Percentiles rank a stretch among this genome's conserved stretches.
These are phyloP conservation scores for Populus alba DNA, from an alignment of 345 rosid genomes.

Conservation along the genomic window DNA sequence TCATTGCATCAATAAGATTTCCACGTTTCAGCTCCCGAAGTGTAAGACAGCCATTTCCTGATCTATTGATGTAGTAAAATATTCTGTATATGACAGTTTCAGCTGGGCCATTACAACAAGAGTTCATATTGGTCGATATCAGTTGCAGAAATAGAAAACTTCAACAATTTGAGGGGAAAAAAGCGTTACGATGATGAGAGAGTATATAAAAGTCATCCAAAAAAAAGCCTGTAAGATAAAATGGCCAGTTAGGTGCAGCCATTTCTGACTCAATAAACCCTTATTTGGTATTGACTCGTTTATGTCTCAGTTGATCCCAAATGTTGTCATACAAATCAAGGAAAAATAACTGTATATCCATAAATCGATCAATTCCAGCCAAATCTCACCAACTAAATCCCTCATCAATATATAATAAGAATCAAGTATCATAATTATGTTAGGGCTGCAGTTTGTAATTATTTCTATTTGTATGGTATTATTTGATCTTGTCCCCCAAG, in stretches of 20 bases:
- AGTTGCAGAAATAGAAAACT: neutral
- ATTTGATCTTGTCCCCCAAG: neutral
- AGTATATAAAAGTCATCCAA: neutral
- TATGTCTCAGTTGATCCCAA: neutral
- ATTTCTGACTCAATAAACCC: neutral
- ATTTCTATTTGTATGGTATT: neutral
- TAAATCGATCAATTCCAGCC: neutral
- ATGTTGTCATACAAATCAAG: neutral
- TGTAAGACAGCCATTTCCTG: slow-evolving; percentile 82
- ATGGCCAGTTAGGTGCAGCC: neutral
- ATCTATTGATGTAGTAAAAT: slow-evolving; percentile 83
- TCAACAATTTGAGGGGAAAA: neutral
- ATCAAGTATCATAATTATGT: neutral
- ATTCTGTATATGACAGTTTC: slow-evolving; percentile 98
- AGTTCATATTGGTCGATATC: slow-evolving; percentile 5
- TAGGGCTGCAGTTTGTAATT: neutral
- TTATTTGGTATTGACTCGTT: neutral
- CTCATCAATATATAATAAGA: neutral
- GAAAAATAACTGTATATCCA: neutral
- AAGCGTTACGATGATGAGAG: neutral
- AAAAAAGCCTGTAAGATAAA: neutral
- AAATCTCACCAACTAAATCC: neutral
- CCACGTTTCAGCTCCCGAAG: slow-evolving; percentile 91
- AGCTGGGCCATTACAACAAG: slow-evolving; percentile 54
- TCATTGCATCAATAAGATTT: slow-evolving; percentile 80